Evolutionary conservation across 2,329 filamentous ascomycete species (phyloP).

Genomic region (Sporothrix luriei): DNA sequence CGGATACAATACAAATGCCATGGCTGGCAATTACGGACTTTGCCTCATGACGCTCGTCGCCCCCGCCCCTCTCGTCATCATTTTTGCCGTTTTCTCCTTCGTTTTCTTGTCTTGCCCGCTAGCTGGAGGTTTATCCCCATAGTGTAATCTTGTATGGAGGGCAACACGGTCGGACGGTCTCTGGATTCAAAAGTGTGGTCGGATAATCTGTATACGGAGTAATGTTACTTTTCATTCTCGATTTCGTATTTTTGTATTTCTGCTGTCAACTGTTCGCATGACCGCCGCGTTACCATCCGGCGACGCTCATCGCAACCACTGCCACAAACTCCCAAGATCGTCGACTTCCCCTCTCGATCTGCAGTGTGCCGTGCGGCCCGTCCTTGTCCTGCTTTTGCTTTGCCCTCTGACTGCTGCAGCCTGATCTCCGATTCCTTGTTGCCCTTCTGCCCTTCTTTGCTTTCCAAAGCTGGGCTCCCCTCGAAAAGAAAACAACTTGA

Average conservation of each 20-base stretch:
- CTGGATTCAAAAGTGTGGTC: no score
- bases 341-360: conserved; percentile 26
- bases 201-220: no score
- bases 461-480: neutral
- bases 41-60: neutral
- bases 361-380: conserved; percentile 32
- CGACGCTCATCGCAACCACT: conserved; percentile 15
- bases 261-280: no score
- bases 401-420: neutral
- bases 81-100: neutral
- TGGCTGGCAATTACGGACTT: neutral
- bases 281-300: neutral
- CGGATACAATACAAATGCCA: neutral
- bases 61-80: neutral
- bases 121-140: neutral
- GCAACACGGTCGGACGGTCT: no score
- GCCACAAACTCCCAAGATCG: conserved; percentile 15
- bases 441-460: neutral
- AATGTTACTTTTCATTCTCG: no score
- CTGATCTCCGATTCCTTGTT: conserved; percentile 1
- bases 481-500: neutral
- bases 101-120: neutral
- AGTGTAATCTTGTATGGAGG: no score
- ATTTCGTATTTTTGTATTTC: no score
- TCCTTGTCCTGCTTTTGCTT: conserved; percentile 5